Conservation (phyloP, 2,329 filamentous ascomycete genomes). For the Fusarium begoniae region DNA sequence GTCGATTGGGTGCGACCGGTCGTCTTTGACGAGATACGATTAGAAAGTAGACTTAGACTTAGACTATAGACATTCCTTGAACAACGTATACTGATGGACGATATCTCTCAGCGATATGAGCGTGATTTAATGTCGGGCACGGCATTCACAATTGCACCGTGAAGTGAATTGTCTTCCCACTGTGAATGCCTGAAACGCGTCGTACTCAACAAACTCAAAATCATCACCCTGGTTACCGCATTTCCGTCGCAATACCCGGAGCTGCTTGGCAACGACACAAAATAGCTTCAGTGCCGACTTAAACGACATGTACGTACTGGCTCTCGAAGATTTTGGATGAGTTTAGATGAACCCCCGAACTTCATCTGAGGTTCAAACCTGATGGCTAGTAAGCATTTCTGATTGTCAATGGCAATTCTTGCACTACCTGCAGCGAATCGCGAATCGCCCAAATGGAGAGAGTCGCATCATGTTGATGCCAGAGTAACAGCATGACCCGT, state of each 20-base stretch:
- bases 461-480: too few species aligned
- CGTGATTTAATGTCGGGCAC: neutral
- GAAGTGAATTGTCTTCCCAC: neutral
- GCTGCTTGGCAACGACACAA: too few species aligned
- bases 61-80: slow-evolving; percentile 27
- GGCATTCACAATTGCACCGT: neutral
- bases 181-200: neutral
- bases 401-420: neutral
- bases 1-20: neutral
- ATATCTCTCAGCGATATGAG: too few species aligned
- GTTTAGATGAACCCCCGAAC: accelerated
- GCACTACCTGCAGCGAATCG: neutral
- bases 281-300: neutral
- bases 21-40: slow-evolving; percentile 11
- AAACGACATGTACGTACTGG: accelerated
- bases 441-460: too few species aligned
- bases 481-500: neutral
- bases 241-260: neutral
- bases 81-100: neutral
- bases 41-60: slow-evolving; percentile 11
- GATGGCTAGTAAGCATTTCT: neutral
- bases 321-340: accelerated
- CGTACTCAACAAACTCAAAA: neutral
- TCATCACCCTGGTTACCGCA: neutral
- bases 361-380: neutral